Percentiles rank a stretch among this genome's conserved stretches.
Conservation (phyloP, 2,329 filamentous ascomycete genomes). For the Aspergillus fijiensis region DNA sequence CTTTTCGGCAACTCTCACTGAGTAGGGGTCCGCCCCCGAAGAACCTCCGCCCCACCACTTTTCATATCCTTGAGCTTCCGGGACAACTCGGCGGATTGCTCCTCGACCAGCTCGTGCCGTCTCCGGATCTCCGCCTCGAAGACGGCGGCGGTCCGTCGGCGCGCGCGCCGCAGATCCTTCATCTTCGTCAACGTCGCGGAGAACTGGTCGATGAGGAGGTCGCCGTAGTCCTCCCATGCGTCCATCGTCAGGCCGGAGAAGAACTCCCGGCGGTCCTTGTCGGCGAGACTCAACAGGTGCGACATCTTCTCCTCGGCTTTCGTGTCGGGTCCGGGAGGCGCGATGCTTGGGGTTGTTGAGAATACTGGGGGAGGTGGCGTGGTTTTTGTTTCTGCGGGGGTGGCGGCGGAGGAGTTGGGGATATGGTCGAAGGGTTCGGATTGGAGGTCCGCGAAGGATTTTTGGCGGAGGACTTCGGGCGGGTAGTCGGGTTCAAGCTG, state of each 20-base stretch:
- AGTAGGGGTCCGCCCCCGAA: constrained; percentile 42
- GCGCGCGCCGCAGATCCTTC: constrained; percentile 53
- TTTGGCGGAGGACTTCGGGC: constrained; percentile 43
- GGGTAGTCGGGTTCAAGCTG: constrained; percentile 51
- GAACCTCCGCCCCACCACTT: constrained; percentile 53
- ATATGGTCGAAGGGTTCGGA: constrained; percentile 51
- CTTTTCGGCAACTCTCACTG: constrained; percentile 12
- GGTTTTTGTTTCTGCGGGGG: background rate
- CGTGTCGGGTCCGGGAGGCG: constrained; percentile 16
- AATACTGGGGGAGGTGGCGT: constrained; percentile 23
- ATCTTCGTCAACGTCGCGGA: constrained; percentile 51
- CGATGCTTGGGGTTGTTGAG: constrained; percentile 15
- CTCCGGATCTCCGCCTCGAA: constrained; percentile 58
- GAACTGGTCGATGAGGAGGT: constrained; percentile 60
- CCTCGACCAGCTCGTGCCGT: constrained; percentile 53
- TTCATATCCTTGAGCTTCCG: constrained; percentile 56
- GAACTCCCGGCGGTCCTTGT: constrained; percentile 48
- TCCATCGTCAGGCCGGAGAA: constrained; percentile 53
- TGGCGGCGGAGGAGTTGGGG: constrained; percentile 31
- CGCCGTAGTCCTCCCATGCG: constrained; percentile 63
- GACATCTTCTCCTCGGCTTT: constrained; percentile 38
- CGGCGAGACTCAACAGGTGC: constrained; percentile 37
- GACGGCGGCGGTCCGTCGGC: constrained; percentile 52
- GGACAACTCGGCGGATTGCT: constrained; percentile 50
- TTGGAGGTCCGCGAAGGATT: constrained; percentile 51